Percentiles rank a stretch among this genome's conserved stretches.
These are phyloP conservation scores for Termitomyces sp. DNA, from an alignment of 768 basidiomycete genomes.

Conservation along the genomic window DNA sequence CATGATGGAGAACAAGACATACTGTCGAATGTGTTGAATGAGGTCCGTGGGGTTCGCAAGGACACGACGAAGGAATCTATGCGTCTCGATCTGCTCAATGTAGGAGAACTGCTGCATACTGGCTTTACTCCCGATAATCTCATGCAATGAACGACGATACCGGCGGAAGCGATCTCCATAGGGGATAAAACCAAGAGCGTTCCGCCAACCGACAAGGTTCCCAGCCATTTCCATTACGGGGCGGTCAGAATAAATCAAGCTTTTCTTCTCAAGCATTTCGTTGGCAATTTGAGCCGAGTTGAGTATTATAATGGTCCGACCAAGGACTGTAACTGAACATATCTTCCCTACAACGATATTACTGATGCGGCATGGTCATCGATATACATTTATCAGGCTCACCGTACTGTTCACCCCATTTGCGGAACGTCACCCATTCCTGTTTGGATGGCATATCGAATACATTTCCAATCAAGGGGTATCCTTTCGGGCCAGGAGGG, in stretches of 20 bases:
- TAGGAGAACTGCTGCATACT: too few species aligned
- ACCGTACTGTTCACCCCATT: constrained; percentile 7
- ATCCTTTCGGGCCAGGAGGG: constrained; percentile 9
- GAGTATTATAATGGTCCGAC: constrained; percentile 55
- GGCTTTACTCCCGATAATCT: too few species aligned
- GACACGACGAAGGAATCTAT: too few species aligned
- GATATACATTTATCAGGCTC: background rate
- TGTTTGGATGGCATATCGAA: constrained; percentile 3
- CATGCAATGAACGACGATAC: too few species aligned
- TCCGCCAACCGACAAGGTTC: constrained; percentile 56
- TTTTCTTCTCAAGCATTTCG: constrained; percentile 65
- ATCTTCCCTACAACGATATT: constrained; percentile 47
- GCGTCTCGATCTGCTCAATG: too few species aligned
- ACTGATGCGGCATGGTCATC: background rate
- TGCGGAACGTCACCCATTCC: constrained; percentile 5
- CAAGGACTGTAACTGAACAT: constrained; percentile 55
- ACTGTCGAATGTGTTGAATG: too few species aligned
- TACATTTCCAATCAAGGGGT: constrained; percentile 9
- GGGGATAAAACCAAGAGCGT: constrained; percentile 51
- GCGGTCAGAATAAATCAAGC: constrained; percentile 58
- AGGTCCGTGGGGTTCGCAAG: too few species aligned
- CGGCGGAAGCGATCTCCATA: too few species aligned
- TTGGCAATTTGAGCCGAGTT: constrained; percentile 48
- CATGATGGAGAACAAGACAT: too few species aligned
- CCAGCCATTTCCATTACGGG: constrained; percentile 53